A percentile compares a stretch with the other conserved stretches of the same genome.
These are phyloP conservation scores for Solanum chilense DNA, from an alignment of 257 asterid genomes.

Conservation along the genomic window DNA sequence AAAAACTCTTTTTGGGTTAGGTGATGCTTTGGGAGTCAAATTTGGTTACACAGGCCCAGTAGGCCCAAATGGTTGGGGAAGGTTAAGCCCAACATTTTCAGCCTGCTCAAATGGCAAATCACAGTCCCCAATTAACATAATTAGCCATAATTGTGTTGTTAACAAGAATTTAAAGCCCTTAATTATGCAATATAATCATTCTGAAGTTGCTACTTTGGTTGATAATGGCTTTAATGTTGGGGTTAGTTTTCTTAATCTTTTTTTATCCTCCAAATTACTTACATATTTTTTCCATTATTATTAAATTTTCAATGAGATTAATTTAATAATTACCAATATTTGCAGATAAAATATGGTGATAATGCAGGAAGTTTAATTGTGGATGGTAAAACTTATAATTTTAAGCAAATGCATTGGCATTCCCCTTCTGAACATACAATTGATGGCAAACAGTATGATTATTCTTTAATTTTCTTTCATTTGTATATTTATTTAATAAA, in stretches of 20 bases:
- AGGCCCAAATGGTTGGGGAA: constrained; percentile 74
- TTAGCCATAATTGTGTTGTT: constrained; percentile 11
- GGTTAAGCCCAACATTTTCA: constrained; percentile 55
- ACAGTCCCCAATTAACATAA: constrained; percentile 66
- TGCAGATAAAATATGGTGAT: constrained; percentile 66
- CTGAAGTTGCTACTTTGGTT: constrained; percentile 52
- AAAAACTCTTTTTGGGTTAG: constrained; percentile 1
- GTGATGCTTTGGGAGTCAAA: constrained; percentile 8
- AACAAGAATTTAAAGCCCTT: constrained; percentile 41
- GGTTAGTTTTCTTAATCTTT: constrained; percentile 18
- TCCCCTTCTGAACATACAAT: constrained; percentile 60
- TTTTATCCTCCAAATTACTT: background rate
- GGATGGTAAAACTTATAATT: constrained; percentile 29
- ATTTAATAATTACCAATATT: background rate
- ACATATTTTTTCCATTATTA: background rate
- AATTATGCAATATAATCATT: constrained; percentile 27
- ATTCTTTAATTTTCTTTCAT: background rate
- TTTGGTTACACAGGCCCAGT: constrained; percentile 59
- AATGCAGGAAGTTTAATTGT: constrained; percentile 36
- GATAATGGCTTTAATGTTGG: constrained; percentile 55
- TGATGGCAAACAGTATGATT: constrained; percentile 24
- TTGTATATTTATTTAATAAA: background rate
- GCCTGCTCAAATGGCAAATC: constrained; percentile 49
- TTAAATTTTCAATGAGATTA: background rate
- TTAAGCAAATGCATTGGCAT: constrained; percentile 78